Conservation (phyloP, 2,329 filamentous ascomycete species). For the Penicillium sp. region DNA sequence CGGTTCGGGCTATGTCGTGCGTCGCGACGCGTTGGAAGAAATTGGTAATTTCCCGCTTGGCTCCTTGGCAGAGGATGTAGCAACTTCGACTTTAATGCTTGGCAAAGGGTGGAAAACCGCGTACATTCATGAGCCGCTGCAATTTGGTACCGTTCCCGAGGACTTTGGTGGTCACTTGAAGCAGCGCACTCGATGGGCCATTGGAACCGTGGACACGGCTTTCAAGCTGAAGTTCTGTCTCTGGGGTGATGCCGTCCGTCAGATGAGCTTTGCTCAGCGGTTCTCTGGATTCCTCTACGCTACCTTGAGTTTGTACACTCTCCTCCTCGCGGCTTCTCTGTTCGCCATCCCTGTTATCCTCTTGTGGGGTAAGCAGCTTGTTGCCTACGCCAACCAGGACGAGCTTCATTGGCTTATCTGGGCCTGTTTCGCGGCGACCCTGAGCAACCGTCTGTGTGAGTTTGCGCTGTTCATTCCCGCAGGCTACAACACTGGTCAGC, state of each 20-base stretch:
- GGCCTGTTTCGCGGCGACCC: constrained; percentile 53
- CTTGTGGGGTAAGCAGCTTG: constrained; percentile 56
- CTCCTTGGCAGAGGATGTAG: constrained; percentile 61
- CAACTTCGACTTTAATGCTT: constrained; percentile 59
- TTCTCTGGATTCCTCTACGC: constrained; percentile 61
- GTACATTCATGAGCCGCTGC: constrained; percentile 59
- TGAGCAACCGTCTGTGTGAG: constrained; percentile 57
- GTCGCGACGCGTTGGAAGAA: constrained; percentile 59
- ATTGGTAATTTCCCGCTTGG: constrained; percentile 63
- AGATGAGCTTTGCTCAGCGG: constrained; percentile 58
- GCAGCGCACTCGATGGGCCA: constrained; percentile 41
- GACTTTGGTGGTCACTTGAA: constrained; percentile 37
- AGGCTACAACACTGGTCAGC: constrained; percentile 60
- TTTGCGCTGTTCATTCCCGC: constrained; percentile 59
- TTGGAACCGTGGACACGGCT: constrained; percentile 57
- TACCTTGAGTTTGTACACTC: constrained; percentile 56
- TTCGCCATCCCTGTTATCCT: constrained; percentile 62
- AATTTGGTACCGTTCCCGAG: constrained; percentile 54
- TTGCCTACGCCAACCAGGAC: constrained; percentile 54
- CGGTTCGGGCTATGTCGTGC: constrained; percentile 62
- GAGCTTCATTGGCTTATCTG: constrained; percentile 62
- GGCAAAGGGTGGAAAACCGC: constrained; percentile 63
- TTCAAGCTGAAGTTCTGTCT: constrained; percentile 62
- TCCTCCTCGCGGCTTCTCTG: constrained; percentile 55
- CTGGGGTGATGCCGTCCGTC: constrained; percentile 52